Percentiles rank a stretch among this genome's conserved stretches.
Evolutionary conservation across 306 rosid genomes (phyloP).

Genomic region (Senna siamea): DNA sequence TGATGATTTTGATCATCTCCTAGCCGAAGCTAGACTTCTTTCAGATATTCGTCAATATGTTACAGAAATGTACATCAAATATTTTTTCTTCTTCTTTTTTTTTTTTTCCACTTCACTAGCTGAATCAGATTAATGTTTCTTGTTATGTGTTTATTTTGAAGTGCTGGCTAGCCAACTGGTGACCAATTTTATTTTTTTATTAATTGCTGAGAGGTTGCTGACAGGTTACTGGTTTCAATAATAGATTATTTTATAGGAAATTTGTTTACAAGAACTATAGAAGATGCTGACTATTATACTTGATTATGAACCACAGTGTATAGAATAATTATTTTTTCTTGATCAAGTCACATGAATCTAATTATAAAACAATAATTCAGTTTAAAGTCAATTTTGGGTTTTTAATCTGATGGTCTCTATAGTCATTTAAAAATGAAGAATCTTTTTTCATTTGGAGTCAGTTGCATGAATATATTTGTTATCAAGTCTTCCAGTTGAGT

Average conservation of each 20-base stretch:
- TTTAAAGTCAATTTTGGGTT: conserved; percentile 35
- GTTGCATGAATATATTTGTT: conserved; percentile 36
- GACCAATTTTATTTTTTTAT: background rate
- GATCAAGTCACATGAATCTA: conserved; percentile 31
- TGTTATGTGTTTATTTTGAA: conserved; percentile 7
- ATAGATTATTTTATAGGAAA: background rate
- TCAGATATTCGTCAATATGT: conserved; percentile 3
- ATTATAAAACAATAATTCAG: conserved; percentile 26
- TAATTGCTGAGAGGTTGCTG: background rate
- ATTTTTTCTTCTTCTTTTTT: background rate
- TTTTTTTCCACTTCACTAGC: conserved; percentile 1
- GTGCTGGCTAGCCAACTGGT: conserved; percentile 13
- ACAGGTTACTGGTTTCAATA: background rate
- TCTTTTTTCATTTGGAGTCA: conserved; percentile 18
- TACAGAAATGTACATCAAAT: background rate
- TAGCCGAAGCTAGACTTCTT: conserved; percentile 7
- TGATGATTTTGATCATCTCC: background rate
- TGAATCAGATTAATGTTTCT: conserved; percentile 24
- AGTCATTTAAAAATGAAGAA: conserved; percentile 14
- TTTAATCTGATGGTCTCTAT: conserved; percentile 32
- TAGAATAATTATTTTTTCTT: conserved; percentile 3
- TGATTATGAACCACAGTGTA: background rate
- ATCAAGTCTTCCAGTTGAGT: conserved; percentile 25
- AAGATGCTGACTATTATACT: background rate
- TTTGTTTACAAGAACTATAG: background rate